phyloP scores from a whole-genome alignment of 257 asterid species.

The Ophiorrhiza pumila region DNA sequence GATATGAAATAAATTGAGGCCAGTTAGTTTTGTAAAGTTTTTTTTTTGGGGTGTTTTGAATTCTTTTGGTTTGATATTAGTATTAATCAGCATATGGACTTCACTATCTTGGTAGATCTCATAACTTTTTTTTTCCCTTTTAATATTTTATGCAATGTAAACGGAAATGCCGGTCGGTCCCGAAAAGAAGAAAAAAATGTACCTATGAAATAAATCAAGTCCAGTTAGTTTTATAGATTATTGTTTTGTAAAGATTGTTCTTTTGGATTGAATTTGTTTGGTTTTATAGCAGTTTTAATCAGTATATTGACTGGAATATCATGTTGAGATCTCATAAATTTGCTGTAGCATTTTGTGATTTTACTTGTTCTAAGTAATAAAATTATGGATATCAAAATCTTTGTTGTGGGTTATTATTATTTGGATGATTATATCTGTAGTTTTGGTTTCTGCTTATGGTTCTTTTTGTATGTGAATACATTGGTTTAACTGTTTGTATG shows the following conservation, averaged over 20 bases:
- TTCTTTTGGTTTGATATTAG: too few relatives aligned
- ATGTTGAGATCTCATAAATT: too few relatives aligned
- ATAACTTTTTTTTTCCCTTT: too few relatives aligned
- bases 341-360: not conserved
- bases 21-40: too few relatives aligned
- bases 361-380: not conserved
- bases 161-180: too few relatives aligned
- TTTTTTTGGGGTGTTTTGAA: too few relatives aligned
- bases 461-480: not conserved
- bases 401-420: not conserved
- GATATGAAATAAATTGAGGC: too few relatives aligned
- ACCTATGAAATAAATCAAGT: not conserved
- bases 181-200: not conserved
- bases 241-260: not conserved
- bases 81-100: too few relatives aligned
- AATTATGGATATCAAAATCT: not conserved
- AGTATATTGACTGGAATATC: not conserved
- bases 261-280: not conserved
- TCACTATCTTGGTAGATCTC: too few relatives aligned
- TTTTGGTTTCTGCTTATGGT: not conserved
- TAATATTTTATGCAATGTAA: too few relatives aligned
- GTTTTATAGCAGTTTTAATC: not conserved
- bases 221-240: not conserved
- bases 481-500: not conserved
- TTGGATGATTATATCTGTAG: not conserved